Base-by-base conservation (phyloP, 306 rosid genomes). In the Fragaria vesca region DNA sequence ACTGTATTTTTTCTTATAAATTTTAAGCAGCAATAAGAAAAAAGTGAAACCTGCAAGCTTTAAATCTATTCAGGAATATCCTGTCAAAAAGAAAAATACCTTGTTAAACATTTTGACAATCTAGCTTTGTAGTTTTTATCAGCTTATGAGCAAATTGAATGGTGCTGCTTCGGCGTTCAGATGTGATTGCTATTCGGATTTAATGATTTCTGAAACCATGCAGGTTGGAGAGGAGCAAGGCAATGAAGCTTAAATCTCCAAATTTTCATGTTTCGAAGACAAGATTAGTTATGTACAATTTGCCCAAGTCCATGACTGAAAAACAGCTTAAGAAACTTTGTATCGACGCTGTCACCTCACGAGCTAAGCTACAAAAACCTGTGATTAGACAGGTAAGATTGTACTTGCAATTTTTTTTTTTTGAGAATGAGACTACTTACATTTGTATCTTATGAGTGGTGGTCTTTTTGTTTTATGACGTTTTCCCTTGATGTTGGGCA, bases 331-430 rank as follows among this genome's bases (percentile, higher is more conserved):
- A 91, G 83, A 91, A 87, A 83, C 96, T 93, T 84, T 95, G 92
- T 84, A 79, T 90, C 54, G 88, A 89, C 71, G 99, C 97, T 45
- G 93, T 95, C 78, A 91, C 83, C 77, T 91, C 97, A 40, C 88
- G 91, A 86, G 99, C 97, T 76, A 85, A 93, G 47, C 91, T 93
- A 90, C 99, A 95, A 85, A 93, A 81, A 28, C 99, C 99, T 45
- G 51, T 83, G 48, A 88, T 95, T 84, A 90, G 84, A 17, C 99
- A 95, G 97, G 99, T 95, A 65, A 81, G 87, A 2, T 10, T 9
- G 11, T 17, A 61, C 20, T 74, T 55, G 40, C 11, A 24, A 24
- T 7, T 42, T 42, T 42, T 42, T 7, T 40, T 42, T 1, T 7
- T 7, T 5, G 42, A 38, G 42, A 8, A 42, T 42, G 45, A 40